These are phyloP conservation scores for Cyclotella atomus DNA, from an alignment of 108 stramenopile species.

Conservation along the genomic window DNA sequence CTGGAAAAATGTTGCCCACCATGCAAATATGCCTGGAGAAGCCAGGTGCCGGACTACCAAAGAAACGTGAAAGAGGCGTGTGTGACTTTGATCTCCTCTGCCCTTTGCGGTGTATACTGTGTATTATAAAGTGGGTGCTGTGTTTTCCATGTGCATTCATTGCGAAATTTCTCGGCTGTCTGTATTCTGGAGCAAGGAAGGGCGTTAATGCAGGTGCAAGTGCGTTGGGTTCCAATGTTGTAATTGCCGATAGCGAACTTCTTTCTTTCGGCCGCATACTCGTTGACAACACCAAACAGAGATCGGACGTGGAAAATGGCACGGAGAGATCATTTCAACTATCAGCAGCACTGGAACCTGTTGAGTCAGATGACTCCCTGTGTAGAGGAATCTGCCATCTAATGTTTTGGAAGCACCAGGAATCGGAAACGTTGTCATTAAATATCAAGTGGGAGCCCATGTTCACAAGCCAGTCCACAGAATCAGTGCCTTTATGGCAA, in stretches of 20 bases:
- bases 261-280: conserved; percentile 3
- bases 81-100: conserved; percentile 26
- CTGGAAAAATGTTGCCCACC: conserved; percentile 2
- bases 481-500: not conserved
- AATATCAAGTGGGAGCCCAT: conserved; percentile 13
- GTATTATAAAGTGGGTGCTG: conserved; percentile 25
- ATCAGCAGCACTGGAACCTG: not conserved
- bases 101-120: conserved; percentile 21
- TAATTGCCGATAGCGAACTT: conserved; percentile 26
- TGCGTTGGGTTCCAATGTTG: conserved; percentile 9
- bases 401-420: not conserved
- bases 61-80: conserved; percentile 17
- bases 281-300: not conserved
- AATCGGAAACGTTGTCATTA: not conserved
- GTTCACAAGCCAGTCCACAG: not conserved
- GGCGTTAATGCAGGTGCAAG: conserved; percentile 11
- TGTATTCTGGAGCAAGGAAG: conserved; percentile 6
- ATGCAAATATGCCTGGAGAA: conserved; percentile 22
- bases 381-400: not conserved
- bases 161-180: not conserved
- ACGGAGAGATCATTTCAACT: not conserved
- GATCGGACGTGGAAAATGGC: conserved; percentile 4
- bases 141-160: conserved; percentile 33
- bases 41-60: conserved; percentile 22
- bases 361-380: not conserved